These are phyloP conservation scores for Tetrahymena malaccensis DNA, from an alignment of 73 alveolate species.

Conservation along the genomic window DNA sequence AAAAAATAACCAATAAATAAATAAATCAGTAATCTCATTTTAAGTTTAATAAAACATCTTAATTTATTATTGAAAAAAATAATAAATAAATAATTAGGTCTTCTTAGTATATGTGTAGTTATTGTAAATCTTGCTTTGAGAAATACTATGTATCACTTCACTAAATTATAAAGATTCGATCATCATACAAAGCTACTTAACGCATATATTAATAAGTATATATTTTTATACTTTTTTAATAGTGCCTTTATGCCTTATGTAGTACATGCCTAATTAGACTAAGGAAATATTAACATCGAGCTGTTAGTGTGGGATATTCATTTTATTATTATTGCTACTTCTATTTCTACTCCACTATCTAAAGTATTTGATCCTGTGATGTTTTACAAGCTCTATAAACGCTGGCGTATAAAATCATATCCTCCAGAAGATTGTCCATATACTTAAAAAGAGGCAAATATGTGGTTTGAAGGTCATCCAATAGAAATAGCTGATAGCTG, in stretches of 20 bases:
- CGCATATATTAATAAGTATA: not conserved
- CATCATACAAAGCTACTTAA: not conserved
- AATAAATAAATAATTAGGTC: not conserved
- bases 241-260: not conserved
- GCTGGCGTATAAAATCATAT: not conserved
- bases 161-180: not conserved
- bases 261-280: not conserved
- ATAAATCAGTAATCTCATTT: no score
- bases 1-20: no score
- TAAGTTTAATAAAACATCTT: no score
- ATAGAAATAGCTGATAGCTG: not conserved
- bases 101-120: not conserved
- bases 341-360: not conserved
- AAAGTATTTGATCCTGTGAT: not conserved
- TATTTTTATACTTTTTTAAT: not conserved
- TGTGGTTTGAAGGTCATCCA: not conserved
- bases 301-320: not conserved
- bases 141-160: not conserved
- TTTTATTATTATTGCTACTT: not conserved
- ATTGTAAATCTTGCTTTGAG: not conserved
- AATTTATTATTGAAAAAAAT: no score
- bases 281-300: not conserved
- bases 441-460: not conserved
- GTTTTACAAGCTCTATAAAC: not conserved
- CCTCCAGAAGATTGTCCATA: not conserved